Conservation (phyloP, 2,329 filamentous ascomycete species). For the Biscogniauxia mediterranea region DNA sequence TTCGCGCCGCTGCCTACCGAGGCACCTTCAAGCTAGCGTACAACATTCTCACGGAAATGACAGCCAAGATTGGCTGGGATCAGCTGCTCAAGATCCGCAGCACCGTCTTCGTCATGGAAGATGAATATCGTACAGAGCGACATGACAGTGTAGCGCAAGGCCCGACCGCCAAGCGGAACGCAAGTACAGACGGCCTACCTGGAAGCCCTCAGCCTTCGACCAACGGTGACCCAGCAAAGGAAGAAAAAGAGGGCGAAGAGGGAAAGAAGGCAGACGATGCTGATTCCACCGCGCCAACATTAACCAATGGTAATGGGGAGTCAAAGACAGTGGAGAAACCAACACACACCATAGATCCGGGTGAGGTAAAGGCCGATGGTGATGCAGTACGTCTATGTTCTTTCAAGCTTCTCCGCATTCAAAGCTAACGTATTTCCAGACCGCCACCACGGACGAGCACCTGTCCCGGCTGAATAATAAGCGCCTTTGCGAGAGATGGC, state of each 20-base stretch:
- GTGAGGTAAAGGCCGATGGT: slow-evolving; percentile 70
- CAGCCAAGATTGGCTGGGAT: slow-evolving; percentile 96
- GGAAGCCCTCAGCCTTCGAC: slow-evolving; percentile 63
- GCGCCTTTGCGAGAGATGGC: slow-evolving; percentile 93
- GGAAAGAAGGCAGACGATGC: slow-evolving; percentile 33
- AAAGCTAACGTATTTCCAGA: slow-evolving; percentile 40
- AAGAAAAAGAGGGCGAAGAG: slow-evolving; percentile 36
- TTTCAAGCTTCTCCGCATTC: neutral
- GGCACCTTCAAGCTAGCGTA: slow-evolving; percentile 97
- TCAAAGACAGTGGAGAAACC: slow-evolving; percentile 68
- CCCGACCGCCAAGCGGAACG: slow-evolving; percentile 59
- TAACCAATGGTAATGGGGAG: slow-evolving; percentile 40
- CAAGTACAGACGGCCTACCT: slow-evolving; percentile 76
- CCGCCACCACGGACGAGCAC: slow-evolving; percentile 64
- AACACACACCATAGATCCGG: slow-evolving; percentile 72
- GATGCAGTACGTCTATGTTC: slow-evolving; percentile 19
- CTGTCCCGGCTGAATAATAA: slow-evolving; percentile 96
- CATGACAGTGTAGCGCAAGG: slow-evolving; percentile 54
- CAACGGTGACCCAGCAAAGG: slow-evolving; percentile 41
- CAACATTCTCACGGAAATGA: slow-evolving; percentile 90
- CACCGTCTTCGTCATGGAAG: slow-evolving; percentile 99
- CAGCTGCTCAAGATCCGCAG: slow-evolving; percentile 91
- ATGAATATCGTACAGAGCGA: slow-evolving; percentile 92
- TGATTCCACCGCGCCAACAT: slow-evolving; percentile 33
- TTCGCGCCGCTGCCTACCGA: slow-evolving; percentile 86